Percentiles rank a stretch among this genome's conserved stretches.
These are phyloP conservation scores for Plasmodium sp. DNA, from an alignment of 169 alveolate genomes.

Conservation along the genomic window DNA sequence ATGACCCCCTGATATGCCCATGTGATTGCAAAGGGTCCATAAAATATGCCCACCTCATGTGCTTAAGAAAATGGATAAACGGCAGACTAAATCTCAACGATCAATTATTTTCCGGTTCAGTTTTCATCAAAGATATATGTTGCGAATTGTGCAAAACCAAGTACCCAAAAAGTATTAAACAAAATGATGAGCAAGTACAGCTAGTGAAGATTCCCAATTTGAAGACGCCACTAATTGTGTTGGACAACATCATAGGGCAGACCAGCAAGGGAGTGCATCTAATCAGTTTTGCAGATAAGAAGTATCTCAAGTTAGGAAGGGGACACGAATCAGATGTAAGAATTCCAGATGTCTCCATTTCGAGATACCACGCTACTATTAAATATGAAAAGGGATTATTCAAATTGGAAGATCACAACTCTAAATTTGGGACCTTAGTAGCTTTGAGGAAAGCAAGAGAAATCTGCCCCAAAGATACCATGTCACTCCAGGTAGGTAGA, in stretches of 20 bases:
- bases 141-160: slow-evolving; percentile 91
- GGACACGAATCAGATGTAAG: slow-evolving; percentile 98
- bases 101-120: slow-evolving; percentile 77
- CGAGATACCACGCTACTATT: slow-evolving; percentile 97
- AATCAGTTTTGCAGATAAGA: slow-evolving; percentile 85
- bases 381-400: slow-evolving; percentile 92
- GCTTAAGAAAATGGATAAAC: slow-evolving; percentile 96
- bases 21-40: slow-evolving; percentile 95
- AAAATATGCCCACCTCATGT: slow-evolving; percentile 94
- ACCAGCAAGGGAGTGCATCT: slow-evolving; percentile 87
- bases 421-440: slow-evolving; percentile 99
- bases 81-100: slow-evolving; percentile 89
- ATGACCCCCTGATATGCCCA: slow-evolving; percentile 91
- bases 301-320: slow-evolving; percentile 94
- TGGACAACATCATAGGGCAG: slow-evolving; percentile 90
- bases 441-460: slow-evolving; percentile 88
- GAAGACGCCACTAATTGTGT: slow-evolving; percentile 91
- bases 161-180: slow-evolving; percentile 84
- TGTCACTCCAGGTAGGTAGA: slow-evolving; percentile 87
- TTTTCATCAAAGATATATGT: slow-evolving; percentile 84
- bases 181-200: slow-evolving; percentile 84
- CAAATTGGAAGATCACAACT: slow-evolving; percentile 95
- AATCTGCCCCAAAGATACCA: slow-evolving; percentile 72
- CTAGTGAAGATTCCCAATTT: slow-evolving; percentile 87
- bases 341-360: slow-evolving; percentile 97